Evolutionary conservation across 2,329 filamentous ascomycete genomes (phyloP), one percentile per base, ranked within the genome.

Genomic region (Diplodia corticola): DNA sequence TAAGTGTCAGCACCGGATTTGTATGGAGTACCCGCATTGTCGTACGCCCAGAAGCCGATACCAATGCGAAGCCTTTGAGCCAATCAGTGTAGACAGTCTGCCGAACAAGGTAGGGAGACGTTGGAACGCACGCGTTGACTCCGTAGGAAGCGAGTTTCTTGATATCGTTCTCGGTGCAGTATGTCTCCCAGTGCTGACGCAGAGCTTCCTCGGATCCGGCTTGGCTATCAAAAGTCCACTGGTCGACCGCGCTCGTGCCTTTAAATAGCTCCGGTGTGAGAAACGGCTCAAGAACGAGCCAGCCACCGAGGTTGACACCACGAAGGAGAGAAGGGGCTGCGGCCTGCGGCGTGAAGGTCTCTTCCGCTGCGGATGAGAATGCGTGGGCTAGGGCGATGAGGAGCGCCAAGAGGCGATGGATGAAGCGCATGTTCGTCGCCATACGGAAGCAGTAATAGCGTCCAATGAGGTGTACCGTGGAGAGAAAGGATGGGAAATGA

Each of bases 11-110:
- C 80, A 7, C 82, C 82, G 68, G 77, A 75, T 4, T 79, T 77
- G 71, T 84, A 85, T 1, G 80, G 77, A 35, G 77, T 80, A 6
- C 81, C 75, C 9, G 76, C 72, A 37, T 80, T 77, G 46, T 78
- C 72, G 50, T 82, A 80, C 13, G 82, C 81, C 84, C 84, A 85
- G 71, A 84, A 85, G 35, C 82, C 82, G 67, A 85, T 79, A 5
- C 83, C 83, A 40, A 86, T 83, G 44, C 84, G 79, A 13, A 85
- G 70, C 24, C 67, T 68, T 20, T 4, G 26, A n/a, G 49, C 4
- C 22, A n/a, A 28, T 63, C 44, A 59, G 51, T 22, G 35, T 61
- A 53, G 35, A 51, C 12, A 20, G 49, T 44, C 20, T 20, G 40
- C 13, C 40, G n/a, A 6, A 10, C n/a, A 44, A 44, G 35, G 17